Base-by-base conservation (phyloP, 495 filamentous ascomycete genomes). In the Neurospora cerealis region DNA sequence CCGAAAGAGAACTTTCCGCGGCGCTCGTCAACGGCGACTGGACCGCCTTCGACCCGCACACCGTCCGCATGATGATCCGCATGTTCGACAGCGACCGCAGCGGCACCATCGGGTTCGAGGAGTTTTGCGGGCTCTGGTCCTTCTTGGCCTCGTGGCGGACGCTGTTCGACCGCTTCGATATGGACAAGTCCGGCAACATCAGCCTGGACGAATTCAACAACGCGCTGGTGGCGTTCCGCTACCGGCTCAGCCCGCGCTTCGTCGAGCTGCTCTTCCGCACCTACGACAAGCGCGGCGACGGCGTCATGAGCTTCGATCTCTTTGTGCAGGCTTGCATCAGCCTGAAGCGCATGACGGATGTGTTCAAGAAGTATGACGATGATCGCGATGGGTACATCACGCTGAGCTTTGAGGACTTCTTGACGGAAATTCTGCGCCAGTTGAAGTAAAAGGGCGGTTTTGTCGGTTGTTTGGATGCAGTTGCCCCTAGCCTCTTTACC, bases 301-400 rank as follows among this genome's bases (percentile, higher is more conserved):
- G 85, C 71, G 92, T 90, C 54, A 94, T 99, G 87, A 93, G 91
- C 82, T 98, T 99, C 78, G 96, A 99, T 86, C 83, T 99, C 69
- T 99, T 98, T 81, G 96, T 99, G 75, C 96, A 99, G 86, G 94
- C 93, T 38, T 98, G 96, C 80, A 99, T 99, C 78, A 92, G 89
- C 79, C 85, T 99, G 77, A 96, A 97, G 88, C 87, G 96, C 74
- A 98, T 99, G 95, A 99, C 96, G 75, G 96, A 99, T 81, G 95
- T 98, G 24, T 99, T 99, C 81, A 99, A 99, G 89, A 93, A 92
- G 80, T 99, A 98, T 83, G 96, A 99, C 75, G 93, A 97, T 74
- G 96, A 99, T 83, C 89, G 96, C 39, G 96, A 98, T 83, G 96
- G 96, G 40, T 96, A 91, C 79, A 93, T 95, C 71, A 94, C 91